Percentiles rank a stretch among this genome's conserved stretches.
Conservation (phyloP, 2,329 filamentous ascomycete species). For the Cercospora sp. region DNA sequence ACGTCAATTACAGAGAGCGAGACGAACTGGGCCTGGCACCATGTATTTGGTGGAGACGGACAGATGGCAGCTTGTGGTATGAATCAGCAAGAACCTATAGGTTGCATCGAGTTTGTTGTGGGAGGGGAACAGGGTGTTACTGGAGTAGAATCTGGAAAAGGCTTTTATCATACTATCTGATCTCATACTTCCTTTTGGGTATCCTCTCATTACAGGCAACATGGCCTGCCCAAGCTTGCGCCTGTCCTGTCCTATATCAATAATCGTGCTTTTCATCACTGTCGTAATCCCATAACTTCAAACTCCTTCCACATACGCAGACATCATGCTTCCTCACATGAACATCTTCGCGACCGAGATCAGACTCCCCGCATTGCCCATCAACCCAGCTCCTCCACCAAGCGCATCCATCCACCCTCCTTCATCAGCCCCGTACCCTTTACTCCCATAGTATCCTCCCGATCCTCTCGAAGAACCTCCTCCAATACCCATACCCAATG, state of each 20-base stretch:
- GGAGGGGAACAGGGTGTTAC: background rate
- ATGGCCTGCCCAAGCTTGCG: slow-evolving; percentile 13
- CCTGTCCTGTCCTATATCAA: slow-evolving; percentile 13
- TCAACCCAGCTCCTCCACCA: slow-evolving; percentile 41
- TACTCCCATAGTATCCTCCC: slow-evolving; percentile 48
- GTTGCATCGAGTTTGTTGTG: background rate
- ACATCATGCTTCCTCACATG: slow-evolving; percentile 42
- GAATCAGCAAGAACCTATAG: background rate
- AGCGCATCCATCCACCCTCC: slow-evolving; percentile 25
- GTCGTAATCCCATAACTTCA: slow-evolving; percentile 4
- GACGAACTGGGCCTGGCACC: background rate
- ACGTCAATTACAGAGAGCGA: background rate
- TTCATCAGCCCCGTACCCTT: slow-evolving; percentile 45
- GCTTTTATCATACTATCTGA: background rate
- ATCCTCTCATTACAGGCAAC: background rate
- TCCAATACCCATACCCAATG: slow-evolving; percentile 51
- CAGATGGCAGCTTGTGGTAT: background rate
- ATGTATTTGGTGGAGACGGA: background rate
- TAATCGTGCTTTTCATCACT: slow-evolving; percentile 6
- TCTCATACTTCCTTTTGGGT: background rate
- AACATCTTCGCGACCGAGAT: slow-evolving; percentile 56
- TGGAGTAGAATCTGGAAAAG: background rate
- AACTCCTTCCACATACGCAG: background rate
- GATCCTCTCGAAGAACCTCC: slow-evolving; percentile 32
- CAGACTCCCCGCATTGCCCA: slow-evolving; percentile 51